Percentiles rank a stretch among this genome's conserved stretches.
Conservation (phyloP, 2,329 filamentous ascomycete species). For the Fusarium bactridioides region DNA sequence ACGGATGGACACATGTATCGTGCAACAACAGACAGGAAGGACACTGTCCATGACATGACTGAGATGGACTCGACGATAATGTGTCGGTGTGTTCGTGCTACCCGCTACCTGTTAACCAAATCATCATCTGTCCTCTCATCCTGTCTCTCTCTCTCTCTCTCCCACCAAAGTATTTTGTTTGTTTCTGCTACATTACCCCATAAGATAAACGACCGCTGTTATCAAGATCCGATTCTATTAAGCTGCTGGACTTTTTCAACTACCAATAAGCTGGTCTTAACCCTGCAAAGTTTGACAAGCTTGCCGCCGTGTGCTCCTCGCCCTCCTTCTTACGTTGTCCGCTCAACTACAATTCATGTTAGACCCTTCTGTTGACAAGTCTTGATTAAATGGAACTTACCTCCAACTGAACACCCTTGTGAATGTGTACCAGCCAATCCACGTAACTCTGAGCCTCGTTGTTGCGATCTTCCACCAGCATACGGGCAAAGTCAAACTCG, state of each 20-base stretch:
- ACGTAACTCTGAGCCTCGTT: slow-evolving; percentile 98
- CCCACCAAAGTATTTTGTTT: slow-evolving; percentile 22
- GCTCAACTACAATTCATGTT: slow-evolving; percentile 58
- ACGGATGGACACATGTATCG: slow-evolving; percentile 4
- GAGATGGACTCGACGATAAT: slow-evolving; percentile 11
- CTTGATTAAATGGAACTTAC: slow-evolving; percentile 52
- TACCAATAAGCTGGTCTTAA: slow-evolving; percentile 69
- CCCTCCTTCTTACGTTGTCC: slow-evolving; percentile 78
- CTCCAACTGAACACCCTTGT: slow-evolving; percentile 92
- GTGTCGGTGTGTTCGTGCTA: slow-evolving; percentile 31
- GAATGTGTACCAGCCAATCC: slow-evolving; percentile 96
- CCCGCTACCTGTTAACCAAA: slow-evolving; percentile 33
- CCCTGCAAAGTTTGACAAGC: slow-evolving; percentile 64
- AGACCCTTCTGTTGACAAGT: background rate
- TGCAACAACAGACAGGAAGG: background rate
- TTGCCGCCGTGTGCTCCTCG: slow-evolving; percentile 54
- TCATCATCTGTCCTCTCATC: background rate
- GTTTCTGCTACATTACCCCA: slow-evolving; percentile 18
- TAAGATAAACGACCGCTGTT: slow-evolving; percentile 16
- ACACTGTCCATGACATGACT: slow-evolving; percentile 1
- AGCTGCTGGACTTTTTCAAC: slow-evolving; percentile 21
- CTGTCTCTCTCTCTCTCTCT: background rate
- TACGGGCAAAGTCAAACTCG: slow-evolving; percentile 93
- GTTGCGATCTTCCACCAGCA: slow-evolving; percentile 93
- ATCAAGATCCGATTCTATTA: slow-evolving; percentile 20